Evolutionary conservation across 371 early-diverging fungal genomes (phyloP).

Genomic region (Mortierella sp.): DNA sequence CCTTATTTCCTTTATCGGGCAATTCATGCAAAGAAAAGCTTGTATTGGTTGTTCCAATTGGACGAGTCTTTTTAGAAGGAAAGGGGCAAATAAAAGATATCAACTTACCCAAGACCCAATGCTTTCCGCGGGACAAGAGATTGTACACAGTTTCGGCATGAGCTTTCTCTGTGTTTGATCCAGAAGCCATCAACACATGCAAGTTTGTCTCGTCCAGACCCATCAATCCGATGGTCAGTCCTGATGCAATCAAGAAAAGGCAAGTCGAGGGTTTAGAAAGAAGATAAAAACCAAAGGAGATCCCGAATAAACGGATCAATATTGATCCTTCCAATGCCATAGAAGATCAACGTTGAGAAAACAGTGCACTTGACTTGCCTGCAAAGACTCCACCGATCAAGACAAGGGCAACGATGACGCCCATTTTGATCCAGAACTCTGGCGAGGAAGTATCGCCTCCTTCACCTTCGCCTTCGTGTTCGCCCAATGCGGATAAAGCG

Average conservation of each 20-base stretch:
- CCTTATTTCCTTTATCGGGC: too few relatives aligned
- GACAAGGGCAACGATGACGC: conserved; percentile 41
- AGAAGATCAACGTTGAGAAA: neutral
- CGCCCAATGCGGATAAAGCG: neutral
- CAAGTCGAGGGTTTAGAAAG: neutral
- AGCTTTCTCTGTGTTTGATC: conserved; percentile 68
- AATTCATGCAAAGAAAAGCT: neutral
- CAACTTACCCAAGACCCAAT: conserved; percentile 75
- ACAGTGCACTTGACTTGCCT: conserved; percentile 17
- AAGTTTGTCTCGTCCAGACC: conserved; percentile 78
- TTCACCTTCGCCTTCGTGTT: conserved; percentile 2
- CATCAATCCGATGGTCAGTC: conserved; percentile 89
- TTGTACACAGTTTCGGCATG: conserved; percentile 79
- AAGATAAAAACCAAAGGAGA: too few relatives aligned
- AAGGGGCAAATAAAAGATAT: neutral
- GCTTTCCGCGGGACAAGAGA: conserved; percentile 78
- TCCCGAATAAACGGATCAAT: too few relatives aligned
- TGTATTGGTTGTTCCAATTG: neutral
- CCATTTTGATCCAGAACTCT: conserved; percentile 60
- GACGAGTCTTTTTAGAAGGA: neutral
- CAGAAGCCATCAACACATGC: conserved; percentile 78
- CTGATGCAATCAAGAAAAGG: conserved; percentile 48
- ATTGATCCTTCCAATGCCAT: too few relatives aligned
- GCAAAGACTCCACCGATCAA: conserved; percentile 49
- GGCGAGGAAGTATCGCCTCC: conserved; percentile 28